Evolutionary conservation across 805 yeast species (phyloP).

Genomic region (Kodamaea restingae): DNA sequence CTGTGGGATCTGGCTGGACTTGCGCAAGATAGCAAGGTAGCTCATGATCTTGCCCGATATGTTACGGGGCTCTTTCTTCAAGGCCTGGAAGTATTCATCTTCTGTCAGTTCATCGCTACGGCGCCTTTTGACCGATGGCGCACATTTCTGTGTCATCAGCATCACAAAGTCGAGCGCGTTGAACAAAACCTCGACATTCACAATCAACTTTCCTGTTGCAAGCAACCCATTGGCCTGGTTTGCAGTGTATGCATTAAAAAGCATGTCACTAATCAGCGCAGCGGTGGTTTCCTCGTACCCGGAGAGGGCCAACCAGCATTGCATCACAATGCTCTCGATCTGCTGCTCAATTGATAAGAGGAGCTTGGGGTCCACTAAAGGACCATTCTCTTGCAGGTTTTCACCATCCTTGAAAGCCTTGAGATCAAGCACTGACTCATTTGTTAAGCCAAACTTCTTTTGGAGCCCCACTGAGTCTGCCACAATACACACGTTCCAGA

Average conservation of each 20-base stretch:
- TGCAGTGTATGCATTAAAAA: slow-evolving; percentile 74
- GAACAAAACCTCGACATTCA: slow-evolving; percentile 73
- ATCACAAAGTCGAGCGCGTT: slow-evolving; percentile 54
- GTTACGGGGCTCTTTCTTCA: slow-evolving; percentile 70
- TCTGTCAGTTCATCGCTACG: slow-evolving; percentile 15
- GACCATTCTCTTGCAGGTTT: background rate
- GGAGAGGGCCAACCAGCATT: slow-evolving; percentile 83
- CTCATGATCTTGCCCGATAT: slow-evolving; percentile 87
- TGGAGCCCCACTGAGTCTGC: slow-evolving; percentile 54
- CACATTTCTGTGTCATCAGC: slow-evolving; percentile 6
- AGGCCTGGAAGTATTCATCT: slow-evolving; percentile 31
- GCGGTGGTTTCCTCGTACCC: slow-evolving; percentile 91
- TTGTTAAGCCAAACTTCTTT: slow-evolving; percentile 12
- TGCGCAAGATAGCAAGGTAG: slow-evolving; percentile 77
- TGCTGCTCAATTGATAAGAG: slow-evolving; percentile 57
- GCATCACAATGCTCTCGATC: slow-evolving; percentile 54
- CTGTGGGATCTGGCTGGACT: slow-evolving; percentile 38
- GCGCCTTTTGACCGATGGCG: slow-evolving; percentile 10
- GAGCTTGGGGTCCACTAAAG: slow-evolving; percentile 35
- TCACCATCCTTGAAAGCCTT: slow-evolving; percentile 8
- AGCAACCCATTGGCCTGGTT: slow-evolving; percentile 63
- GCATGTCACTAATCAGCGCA: slow-evolving; percentile 84
- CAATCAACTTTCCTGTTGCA: slow-evolving; percentile 67
- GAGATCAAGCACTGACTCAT: slow-evolving; percentile 10
- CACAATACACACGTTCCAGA: slow-evolving; percentile 85